Evolutionary conservation across 1,284 basidiomycete genomes (phyloP), one percentile per base, ranked within the genome.

Genomic region (Irpex lacteus): DNA sequence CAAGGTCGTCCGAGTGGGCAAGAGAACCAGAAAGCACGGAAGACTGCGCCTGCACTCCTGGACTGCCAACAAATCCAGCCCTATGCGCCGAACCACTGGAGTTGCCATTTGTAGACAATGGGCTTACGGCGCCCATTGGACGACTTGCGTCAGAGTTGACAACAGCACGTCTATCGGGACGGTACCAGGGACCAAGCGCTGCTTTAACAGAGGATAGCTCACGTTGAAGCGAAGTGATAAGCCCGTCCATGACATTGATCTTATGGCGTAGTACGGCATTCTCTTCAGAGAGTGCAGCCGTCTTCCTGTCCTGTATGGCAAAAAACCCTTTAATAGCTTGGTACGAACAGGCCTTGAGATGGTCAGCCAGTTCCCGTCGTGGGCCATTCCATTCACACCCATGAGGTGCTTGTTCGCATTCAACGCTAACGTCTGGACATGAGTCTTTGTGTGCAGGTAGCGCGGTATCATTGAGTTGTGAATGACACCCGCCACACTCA

Each of bases 121-220:
- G 50, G 11, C 7, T 21, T 52, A 21, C 50, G 18, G 11, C 7
- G 18, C 8, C 49, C 68, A 66, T 66, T 65, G 44, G 40, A 64
- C 70, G 60, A 70, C 66, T 40, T 68, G 65, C 9, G n/a, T 36
- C 21, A 13, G 54, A 56, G 11, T 18, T 13, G 11, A 26, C 13
- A 7, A 9, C 19, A 13, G 54, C 13, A 56, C 54, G 9, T 52
- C 5, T 21, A 21, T 74, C 73, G n/a, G 72, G 68, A 52, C 77
- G 75, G 69, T 81, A 85, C 90, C 90, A 92, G 0, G 90, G 89
- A 0, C 88, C 88, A n/a, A 92, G 73, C 4, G 81, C 81, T 13
- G 70, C 72, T 69, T 82, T 83, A 36, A 84, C 76, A 6, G 75
- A 74, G 11, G 76, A 75, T 69, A 90, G 75, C 61, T 92, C 89